A percentile compares a stretch with the other conserved stretches of the same genome.
These are phyloP conservation scores for Lepiota venenata DNA, from an alignment of 768 basidiomycete species.

Conservation along the genomic window DNA sequence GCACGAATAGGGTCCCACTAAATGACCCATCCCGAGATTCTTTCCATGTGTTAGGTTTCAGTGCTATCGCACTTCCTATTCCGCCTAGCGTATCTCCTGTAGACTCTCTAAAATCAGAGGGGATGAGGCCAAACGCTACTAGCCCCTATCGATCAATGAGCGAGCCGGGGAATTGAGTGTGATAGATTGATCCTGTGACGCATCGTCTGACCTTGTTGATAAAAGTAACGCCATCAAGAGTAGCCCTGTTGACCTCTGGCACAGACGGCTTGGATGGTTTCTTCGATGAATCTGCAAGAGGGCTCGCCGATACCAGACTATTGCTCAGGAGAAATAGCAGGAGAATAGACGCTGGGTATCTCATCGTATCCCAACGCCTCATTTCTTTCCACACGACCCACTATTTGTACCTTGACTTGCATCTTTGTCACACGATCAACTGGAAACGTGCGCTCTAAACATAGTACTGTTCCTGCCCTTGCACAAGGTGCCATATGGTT, in stretches of 20 bases:
- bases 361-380: neutral
- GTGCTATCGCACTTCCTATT: constrained; percentile 57
- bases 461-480: neutral
- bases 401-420: neutral
- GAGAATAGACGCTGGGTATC: neutral
- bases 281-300: neutral
- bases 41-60: constrained; percentile 48
- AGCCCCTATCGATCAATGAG: constrained; percentile 35
- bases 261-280: neutral
- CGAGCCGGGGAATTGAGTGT: neutral
- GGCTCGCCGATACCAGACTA: neutral
- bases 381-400: neutral
- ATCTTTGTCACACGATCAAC: neutral
- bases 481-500: no score
- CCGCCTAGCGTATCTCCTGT: constrained; percentile 61
- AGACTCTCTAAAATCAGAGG: constrained; percentile 51
- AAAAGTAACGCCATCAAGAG: constrained; percentile 35
- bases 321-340: neutral
- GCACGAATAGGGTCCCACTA: constrained; percentile 48
- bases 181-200: neutral
- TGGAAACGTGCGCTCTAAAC: neutral
- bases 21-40: constrained; percentile 33
- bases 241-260: constrained; percentile 20
- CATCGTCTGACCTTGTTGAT: constrained; percentile 34
- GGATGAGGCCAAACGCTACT: constrained; percentile 61